phyloP scores from a whole-genome alignment of 306 rosid species.

The Phaseolus lunatus region DNA sequence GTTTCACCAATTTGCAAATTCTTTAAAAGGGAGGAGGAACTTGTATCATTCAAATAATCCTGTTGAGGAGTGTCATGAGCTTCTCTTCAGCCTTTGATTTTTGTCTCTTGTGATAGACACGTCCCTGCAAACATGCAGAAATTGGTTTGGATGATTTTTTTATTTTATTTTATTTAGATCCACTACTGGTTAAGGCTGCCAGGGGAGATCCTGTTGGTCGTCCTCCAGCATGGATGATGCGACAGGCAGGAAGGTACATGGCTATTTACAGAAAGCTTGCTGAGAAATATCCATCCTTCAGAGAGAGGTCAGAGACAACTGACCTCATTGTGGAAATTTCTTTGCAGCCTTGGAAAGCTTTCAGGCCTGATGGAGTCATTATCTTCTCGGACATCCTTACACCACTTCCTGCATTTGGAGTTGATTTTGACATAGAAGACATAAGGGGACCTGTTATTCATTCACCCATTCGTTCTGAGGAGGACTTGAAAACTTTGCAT shows the following conservation, averaged over 20 bases:
- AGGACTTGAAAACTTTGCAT: conserved; percentile 79
- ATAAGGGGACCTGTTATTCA: conserved; percentile 91
- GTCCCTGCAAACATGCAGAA: conserved; percentile 11
- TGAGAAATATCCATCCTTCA: conserved; percentile 91
- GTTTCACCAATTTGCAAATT: conserved; percentile 4
- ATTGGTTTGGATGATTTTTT: conserved; percentile 36
- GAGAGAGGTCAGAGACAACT: conserved; percentile 97
- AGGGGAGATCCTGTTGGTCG: conserved; percentile 89
- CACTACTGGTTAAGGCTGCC: conserved; percentile 94
- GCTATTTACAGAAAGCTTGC: conserved; percentile 96
- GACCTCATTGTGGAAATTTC: conserved; percentile 99
- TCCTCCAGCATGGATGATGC: conserved; percentile 99
- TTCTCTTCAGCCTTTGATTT: not conserved
- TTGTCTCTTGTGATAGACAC: not conserved
- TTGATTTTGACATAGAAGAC: conserved; percentile 94
- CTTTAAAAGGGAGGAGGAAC: not conserved
- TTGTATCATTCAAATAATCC: not conserved
- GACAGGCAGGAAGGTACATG: conserved; percentile 99
- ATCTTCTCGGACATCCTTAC: conserved; percentile 97
- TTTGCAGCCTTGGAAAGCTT: conserved; percentile 99
- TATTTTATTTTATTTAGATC: conserved; percentile 58
- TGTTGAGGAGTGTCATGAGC: conserved; percentile 11
- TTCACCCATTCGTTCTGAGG: conserved; percentile 83
- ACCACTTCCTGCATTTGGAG: conserved; percentile 94
- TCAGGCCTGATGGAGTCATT: conserved; percentile 95